Evolutionary conservation across 306 rosid genomes (phyloP).

Genomic region (Prosopis cineraria): DNA sequence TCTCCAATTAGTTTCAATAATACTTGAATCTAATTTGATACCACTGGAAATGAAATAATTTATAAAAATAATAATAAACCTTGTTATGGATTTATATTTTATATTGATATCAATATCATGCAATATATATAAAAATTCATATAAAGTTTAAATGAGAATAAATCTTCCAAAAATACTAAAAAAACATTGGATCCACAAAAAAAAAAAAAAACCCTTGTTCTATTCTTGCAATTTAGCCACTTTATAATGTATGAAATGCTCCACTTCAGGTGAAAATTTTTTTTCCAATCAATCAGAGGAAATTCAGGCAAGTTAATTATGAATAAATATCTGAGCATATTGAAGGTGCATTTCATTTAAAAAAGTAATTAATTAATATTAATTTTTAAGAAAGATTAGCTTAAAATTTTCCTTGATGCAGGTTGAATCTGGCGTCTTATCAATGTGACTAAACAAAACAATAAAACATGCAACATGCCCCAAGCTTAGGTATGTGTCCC

Average conservation of each 20-base stretch:
- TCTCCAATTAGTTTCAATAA: no score
- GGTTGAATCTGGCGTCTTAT: background rate
- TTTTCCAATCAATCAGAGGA: background rate
- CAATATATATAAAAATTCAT: background rate
- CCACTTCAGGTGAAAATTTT: background rate
- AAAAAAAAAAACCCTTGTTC: no score
- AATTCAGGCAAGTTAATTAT: background rate
- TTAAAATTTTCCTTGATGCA: background rate
- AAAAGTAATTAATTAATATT: background rate
- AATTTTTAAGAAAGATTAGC: background rate
- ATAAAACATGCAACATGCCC: background rate
- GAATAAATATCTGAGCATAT: background rate
- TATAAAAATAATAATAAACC: no score
- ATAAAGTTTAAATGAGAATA: background rate
- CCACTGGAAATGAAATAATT: no score
- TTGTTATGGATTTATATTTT: no score
- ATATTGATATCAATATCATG: no score
- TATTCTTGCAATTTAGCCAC: no score
- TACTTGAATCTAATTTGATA: no score
- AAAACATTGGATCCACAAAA: no score
- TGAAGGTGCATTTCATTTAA: background rate
- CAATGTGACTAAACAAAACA: background rate
- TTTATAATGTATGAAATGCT: background rate
- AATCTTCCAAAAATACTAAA: background rate
- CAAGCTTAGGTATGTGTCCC: slow-evolving; percentile 24